A percentile compares a stretch with the other conserved stretches of the same genome.
These are phyloP conservation scores for Sedum album DNA, from an alignment of 164 flowering plant species.

Conservation along the genomic window DNA sequence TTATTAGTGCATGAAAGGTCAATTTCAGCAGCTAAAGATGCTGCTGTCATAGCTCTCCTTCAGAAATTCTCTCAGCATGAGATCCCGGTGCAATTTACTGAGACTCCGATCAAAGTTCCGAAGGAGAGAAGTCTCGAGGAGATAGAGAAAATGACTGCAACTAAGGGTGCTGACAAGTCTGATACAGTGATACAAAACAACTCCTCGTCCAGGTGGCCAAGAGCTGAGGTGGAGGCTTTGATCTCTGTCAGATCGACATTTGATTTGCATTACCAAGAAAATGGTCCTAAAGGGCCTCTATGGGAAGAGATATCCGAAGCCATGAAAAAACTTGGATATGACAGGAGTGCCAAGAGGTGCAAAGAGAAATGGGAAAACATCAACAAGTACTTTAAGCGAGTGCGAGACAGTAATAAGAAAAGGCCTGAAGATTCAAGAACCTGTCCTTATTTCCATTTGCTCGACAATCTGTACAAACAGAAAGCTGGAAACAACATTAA, in stretches of 20 bases:
- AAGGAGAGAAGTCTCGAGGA: slow-evolving; percentile 8
- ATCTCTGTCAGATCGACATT: slow-evolving; percentile 30
- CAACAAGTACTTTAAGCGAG: slow-evolving; percentile 62
- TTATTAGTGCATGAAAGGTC: slow-evolving; percentile 46
- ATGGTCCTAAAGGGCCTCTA: slow-evolving; percentile 46
- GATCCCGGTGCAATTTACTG: slow-evolving; percentile 15
- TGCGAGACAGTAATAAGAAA: slow-evolving; percentile 48
- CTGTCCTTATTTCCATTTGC: slow-evolving; percentile 58
- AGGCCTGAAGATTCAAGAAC: slow-evolving; percentile 56
- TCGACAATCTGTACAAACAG: slow-evolving; percentile 42
- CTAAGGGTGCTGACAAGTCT: background rate
- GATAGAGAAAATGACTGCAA: background rate
- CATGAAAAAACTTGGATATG: slow-evolving; percentile 48
- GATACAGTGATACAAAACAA: background rate
- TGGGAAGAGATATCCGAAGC: slow-evolving; percentile 59
- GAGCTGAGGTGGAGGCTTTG: slow-evolving; percentile 54
- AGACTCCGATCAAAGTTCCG: slow-evolving; percentile 7
- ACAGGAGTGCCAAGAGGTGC: slow-evolving; percentile 50
- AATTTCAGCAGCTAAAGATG: slow-evolving; percentile 55
- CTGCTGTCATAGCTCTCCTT: slow-evolving; percentile 49
- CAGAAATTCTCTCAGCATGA: slow-evolving; percentile 34
- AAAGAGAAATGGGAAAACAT: slow-evolving; percentile 79
- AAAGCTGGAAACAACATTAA: slow-evolving; percentile 9
- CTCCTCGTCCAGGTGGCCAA: slow-evolving; percentile 54
- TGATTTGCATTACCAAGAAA: slow-evolving; percentile 34